Evolutionary conservation across 768 basidiomycete genomes (phyloP).

Genomic region (Amanita exitialis): DNA sequence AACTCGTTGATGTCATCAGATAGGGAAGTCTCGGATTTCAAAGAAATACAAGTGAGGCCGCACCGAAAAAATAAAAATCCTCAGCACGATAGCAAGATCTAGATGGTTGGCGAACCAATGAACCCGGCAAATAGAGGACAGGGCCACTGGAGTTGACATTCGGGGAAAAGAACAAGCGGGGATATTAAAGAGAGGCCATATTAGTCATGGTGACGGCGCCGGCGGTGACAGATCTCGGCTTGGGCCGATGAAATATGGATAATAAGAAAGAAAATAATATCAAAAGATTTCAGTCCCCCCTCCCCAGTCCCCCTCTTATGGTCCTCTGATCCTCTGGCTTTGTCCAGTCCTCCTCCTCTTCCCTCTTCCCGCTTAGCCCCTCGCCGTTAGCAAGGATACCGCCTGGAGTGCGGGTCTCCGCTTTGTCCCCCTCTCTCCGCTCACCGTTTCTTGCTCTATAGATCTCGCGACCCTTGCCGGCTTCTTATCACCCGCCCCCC

Average conservation of each 20-base stretch:
- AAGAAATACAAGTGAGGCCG: no score
- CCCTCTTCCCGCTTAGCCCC: constrained; percentile 21
- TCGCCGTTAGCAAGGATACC: constrained; percentile 37
- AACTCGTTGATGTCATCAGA: no score
- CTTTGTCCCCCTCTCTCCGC: constrained; percentile 11
- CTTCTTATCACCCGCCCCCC: constrained; percentile 45
- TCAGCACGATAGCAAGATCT: no score
- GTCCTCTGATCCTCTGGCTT: constrained; percentile 1
- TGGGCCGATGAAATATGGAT: neutral
- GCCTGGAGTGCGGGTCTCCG: constrained; percentile 29
- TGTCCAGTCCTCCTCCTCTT: constrained; percentile 9
- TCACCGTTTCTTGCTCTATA: constrained; percentile 18
- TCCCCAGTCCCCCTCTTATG: neutral
- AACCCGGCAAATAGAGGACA: no score
- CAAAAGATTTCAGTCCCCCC: neutral
- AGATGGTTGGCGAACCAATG: no score
- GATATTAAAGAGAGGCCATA: no score
- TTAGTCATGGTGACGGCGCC: no score
- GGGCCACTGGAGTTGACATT: no score
- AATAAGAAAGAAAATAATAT: neutral
- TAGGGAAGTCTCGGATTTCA: no score
- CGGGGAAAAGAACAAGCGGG: no score
- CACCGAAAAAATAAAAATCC: no score
- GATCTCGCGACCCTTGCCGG: constrained; percentile 96
- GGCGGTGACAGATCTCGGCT: no score